Base-by-base conservation (phyloP, 1,284 basidiomycete genomes). In the Leccinum fuscescens region DNA sequence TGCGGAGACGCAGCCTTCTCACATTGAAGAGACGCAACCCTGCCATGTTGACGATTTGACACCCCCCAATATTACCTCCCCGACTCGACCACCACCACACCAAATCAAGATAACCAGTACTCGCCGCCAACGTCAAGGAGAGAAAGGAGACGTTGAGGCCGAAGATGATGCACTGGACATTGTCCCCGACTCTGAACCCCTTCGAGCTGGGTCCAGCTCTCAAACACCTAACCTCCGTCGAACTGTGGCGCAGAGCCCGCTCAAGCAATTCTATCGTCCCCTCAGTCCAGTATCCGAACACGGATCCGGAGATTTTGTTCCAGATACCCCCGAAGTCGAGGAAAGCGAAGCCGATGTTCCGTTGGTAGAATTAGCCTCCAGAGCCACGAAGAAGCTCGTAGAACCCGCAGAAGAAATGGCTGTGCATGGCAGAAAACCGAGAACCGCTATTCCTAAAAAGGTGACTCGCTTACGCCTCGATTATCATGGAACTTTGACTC, bases 181-280 rank as follows among this genome's bases (percentile, higher is more conserved):
- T 56, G 75, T 88, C 17, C 84, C 85, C 4, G 86, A 86, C 66
- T 86, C 83, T 6, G 84, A 86, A 59, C 81, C 83, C 51, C 62
- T 71, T 59, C 64, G 63, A 58, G 68, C 63, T 48, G 72, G 55
- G 20, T 42, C 49, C 5, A 53, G 59, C 31, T 11, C 48, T 39
- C 53, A 58, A 49, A 56, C 62, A 17, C 57, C 62, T 42, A 48
- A 49, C 27, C 58, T 42, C n/a, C 48, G 55, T 53, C 59, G 50
- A 42, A 39, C 39, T 27, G 31, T 57, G 44, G 55, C 24, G 14
- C 58, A 56, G 22, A 63, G 60, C 56, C 68, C 67, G 24, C 56
- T 50, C 9, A 71, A 65, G 55, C 61, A 65, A 17, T 5, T 11
- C 22, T 68, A 71, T 22, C 59, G 9, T 7, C 55, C 71, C 48